Conservation (phyloP, 129 eudicot genomes). For the carrot (Daucus carota) region DH1_v3.0 NC_030386.2:39174001-39174500, state of each 20-base stretch:
- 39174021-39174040: slow-evolving; percentile 66
- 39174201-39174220: not conserved
- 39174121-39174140: slow-evolving; percentile 12
- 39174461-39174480: too few relatives aligned
- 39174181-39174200: not conserved
- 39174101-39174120: slow-evolving; percentile 74
- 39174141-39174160: not conserved
- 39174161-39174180: not conserved
- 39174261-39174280: not conserved
- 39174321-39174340: too few relatives aligned
- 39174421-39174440: too few relatives aligned
- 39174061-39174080: slow-evolving; percentile 85
- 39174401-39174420: too few relatives aligned
- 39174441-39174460: too few relatives aligned
- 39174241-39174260: not conserved
- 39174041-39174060: slow-evolving; percentile 20
- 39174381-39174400: too few relatives aligned
- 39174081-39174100: slow-evolving; percentile 90
- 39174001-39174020: slow-evolving; percentile 81
- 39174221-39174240: not conserved
- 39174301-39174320: too few relatives aligned
- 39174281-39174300: too few relatives aligned
- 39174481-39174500: too few relatives aligned
- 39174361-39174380: too few relatives aligned
- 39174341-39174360: too few relatives aligned